Percentiles rank a stretch among this genome's conserved stretches.
phyloP scores from a whole-genome alignment of 176 grass and related monocot genomes.

The Areca catechu region DNA sequence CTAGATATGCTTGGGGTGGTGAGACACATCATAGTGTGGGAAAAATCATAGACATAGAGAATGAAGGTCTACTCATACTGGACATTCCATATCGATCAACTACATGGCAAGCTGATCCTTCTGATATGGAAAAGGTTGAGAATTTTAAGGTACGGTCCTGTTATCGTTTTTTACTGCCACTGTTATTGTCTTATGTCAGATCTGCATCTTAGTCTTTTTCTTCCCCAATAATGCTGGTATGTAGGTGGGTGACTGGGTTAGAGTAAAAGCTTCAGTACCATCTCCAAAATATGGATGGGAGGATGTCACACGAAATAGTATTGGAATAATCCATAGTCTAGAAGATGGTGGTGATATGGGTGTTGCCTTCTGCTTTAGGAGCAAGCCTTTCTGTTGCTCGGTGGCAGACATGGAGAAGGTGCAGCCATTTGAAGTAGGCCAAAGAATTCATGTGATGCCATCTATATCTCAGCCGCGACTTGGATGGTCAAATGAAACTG shows the following conservation, averaged over 20 bases:
- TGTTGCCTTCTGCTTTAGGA: slow-evolving; percentile 87
- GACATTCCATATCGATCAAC: slow-evolving; percentile 60
- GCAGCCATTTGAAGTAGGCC: slow-evolving; percentile 69
- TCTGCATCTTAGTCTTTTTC: neutral
- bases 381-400: slow-evolving; percentile 78
- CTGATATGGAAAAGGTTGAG: slow-evolving; percentile 97
- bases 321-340: slow-evolving; percentile 86
- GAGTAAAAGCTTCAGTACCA: slow-evolving; percentile 82
- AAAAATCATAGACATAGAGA: slow-evolving; percentile 84
- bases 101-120: slow-evolving; percentile 90
- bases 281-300: slow-evolving; percentile 99
- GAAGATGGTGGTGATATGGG: slow-evolving; percentile 97
- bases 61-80: slow-evolving; percentile 72
- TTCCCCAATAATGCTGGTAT: slow-evolving; percentile 14
- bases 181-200: neutral
- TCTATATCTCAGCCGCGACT: slow-evolving; percentile 83
- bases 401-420: slow-evolving; percentile 87
- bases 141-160: slow-evolving; percentile 61
- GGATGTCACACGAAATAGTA: slow-evolving; percentile 82
- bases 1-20: slow-evolving; percentile 94
- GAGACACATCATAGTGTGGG: slow-evolving; percentile 99
- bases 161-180: neutral
- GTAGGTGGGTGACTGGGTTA: slow-evolving; percentile 96
- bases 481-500: slow-evolving; percentile 94
- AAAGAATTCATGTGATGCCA: slow-evolving; percentile 86